Percentiles rank a stretch among this genome's conserved stretches.
These are phyloP conservation scores for Boletus albobrunnescens DNA, from an alignment of 1,284 basidiomycete species.

Conservation along the genomic window DNA sequence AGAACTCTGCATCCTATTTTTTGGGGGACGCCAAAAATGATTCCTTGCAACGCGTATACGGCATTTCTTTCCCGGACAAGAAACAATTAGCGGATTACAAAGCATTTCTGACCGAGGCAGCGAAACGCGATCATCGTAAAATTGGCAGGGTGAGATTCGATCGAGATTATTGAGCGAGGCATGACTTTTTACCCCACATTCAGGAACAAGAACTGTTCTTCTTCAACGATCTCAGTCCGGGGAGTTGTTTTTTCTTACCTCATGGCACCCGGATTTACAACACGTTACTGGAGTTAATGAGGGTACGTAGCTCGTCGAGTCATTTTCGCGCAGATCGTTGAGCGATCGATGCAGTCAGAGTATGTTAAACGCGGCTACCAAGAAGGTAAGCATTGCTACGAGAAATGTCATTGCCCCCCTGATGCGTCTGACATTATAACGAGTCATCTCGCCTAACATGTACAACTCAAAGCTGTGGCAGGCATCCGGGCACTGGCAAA, in stretches of 20 bases:
- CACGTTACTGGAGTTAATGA: conserved; percentile 85
- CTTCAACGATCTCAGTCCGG: conserved; percentile 95
- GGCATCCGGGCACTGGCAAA: conserved; percentile 97
- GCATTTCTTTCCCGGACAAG: conserved; percentile 98
- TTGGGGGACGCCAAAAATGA: conserved; percentile 93
- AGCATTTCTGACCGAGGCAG: conserved; percentile 92
- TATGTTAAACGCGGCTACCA: conserved; percentile 87
- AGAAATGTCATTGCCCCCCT: background rate
- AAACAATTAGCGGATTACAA: conserved; percentile 97
- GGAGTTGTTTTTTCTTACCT: conserved; percentile 95
- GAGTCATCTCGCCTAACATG: conserved; percentile 98
- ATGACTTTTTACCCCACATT: conserved; percentile 10
- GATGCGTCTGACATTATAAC: conserved; percentile 11
- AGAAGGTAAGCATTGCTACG: conserved; percentile 50
- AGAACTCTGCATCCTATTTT: conserved; percentile 99
- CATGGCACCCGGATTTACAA: conserved; percentile 98
- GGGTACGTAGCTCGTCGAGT: conserved; percentile 49
- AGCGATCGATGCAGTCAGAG: conserved; percentile 49
- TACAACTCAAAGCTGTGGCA: conserved; percentile 97
- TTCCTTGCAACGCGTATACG: conserved; percentile 95
- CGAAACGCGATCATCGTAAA: conserved; percentile 95
- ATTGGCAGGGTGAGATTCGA: conserved; percentile 69
- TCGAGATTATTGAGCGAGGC: conserved; percentile 2
- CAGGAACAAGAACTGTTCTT: conserved; percentile 97
- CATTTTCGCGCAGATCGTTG: background rate